Evolutionary conservation across 2,329 filamentous ascomycete genomes (phyloP).

Genomic region (Curvularia spicifera): DNA sequence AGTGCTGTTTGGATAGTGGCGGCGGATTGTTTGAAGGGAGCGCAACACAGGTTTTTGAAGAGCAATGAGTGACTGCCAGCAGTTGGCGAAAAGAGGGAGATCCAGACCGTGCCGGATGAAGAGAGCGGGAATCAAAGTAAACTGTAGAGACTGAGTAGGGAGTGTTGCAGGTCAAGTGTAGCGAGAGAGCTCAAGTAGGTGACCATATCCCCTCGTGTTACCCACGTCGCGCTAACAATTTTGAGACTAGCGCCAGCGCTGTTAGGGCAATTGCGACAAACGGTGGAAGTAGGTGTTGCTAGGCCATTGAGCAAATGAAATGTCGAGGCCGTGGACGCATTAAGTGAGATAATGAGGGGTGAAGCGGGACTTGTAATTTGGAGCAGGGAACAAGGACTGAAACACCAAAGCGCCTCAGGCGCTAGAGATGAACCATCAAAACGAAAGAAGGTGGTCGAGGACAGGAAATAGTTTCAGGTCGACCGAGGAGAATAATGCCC

Average conservation of each 20-base stretch:
- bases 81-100: conserved; percentile 31
- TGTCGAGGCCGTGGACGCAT: conserved; percentile 14
- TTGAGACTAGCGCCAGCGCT: conserved; percentile 22
- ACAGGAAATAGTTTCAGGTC: conserved; percentile 4
- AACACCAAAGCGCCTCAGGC: conserved; percentile 28
- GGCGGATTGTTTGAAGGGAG: conserved; percentile 11
- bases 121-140: conserved; percentile 23
- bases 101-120: conserved; percentile 26
- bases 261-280: conserved; percentile 20
- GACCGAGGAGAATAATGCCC: background rate
- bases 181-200: conserved; percentile 19
- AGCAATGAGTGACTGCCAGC: conserved; percentile 36
- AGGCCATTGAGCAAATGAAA: conserved; percentile 4
- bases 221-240: conserved; percentile 18
- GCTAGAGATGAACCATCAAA: conserved; percentile 9
- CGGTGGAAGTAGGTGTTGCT: conserved; percentile 12
- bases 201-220: conserved; percentile 22
- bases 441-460: background rate
- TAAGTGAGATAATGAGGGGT: conserved; percentile 25
- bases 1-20: conserved; percentile 20
- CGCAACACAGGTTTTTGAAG: conserved; percentile 12
- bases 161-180: conserved; percentile 21
- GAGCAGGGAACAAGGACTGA: conserved; percentile 29
- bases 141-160: conserved; percentile 28
- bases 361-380: conserved; percentile 24